Evolutionary conservation across 768 basidiomycete species (phyloP).

Genomic region (Agrocybe praecox): DNA sequence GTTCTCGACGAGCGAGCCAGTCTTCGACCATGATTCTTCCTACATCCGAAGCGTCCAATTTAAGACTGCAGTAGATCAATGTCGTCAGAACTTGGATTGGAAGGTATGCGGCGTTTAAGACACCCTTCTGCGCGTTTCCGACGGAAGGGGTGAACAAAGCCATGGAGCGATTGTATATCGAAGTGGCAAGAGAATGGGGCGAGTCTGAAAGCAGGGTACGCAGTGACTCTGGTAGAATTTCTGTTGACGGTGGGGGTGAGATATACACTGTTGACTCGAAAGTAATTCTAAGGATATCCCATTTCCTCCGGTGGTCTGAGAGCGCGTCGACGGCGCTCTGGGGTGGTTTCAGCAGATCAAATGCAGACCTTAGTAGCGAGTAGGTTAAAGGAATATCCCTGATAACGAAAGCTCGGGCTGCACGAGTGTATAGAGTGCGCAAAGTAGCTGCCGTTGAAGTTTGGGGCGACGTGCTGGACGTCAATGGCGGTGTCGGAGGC

Average conservation of each 20-base stretch:
- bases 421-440: slow-evolving; percentile 74
- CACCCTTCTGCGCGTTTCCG: slow-evolving; percentile 35
- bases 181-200: slow-evolving; percentile 56
- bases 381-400: slow-evolving; percentile 70
- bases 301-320: slow-evolving; percentile 68
- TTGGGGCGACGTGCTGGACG: slow-evolving; percentile 9
- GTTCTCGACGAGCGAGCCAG: slow-evolving; percentile 68
- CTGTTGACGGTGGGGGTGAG: slow-evolving; percentile 48
- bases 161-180: slow-evolving; percentile 66
- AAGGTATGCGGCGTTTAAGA: slow-evolving; percentile 53
- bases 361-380: slow-evolving; percentile 68
- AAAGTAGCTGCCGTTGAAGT: slow-evolving; percentile 48
- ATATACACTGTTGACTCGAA: slow-evolving; percentile 75
- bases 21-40: slow-evolving; percentile 74
- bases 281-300: slow-evolving; percentile 87
- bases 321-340: slow-evolving; percentile 37
- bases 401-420: slow-evolving; percentile 77
- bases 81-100: slow-evolving; percentile 74
- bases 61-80: slow-evolving; percentile 69
- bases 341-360: slow-evolving; percentile 56
- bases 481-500: slow-evolving; percentile 19
- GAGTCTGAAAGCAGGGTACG: slow-evolving; percentile 57
- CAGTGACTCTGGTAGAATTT: slow-evolving; percentile 52
- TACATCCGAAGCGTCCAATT: slow-evolving; percentile 59
- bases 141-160: slow-evolving; percentile 62